These are phyloP conservation scores for Candida ascalaphidarum DNA, from an alignment of 805 yeast species.

Conservation along the genomic window DNA sequence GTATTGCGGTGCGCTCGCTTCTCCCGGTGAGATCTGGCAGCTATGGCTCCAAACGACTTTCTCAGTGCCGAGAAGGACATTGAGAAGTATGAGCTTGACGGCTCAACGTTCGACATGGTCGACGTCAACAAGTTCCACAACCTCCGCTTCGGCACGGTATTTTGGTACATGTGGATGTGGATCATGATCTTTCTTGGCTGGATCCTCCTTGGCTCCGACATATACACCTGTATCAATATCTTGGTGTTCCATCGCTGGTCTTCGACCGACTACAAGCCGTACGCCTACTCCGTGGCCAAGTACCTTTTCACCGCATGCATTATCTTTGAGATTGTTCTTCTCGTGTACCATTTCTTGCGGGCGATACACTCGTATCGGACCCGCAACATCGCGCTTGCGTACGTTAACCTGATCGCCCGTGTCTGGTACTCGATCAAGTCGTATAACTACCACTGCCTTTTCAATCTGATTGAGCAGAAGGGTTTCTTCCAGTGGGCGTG, in stretches of 20 bases:
- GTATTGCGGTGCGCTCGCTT: no score
- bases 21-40: no score
- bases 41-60: no score
- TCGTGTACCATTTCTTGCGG: conserved; percentile 47
- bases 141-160: conserved; percentile 32
- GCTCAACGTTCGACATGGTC: conserved; percentile 41
- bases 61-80: conserved; percentile 18
- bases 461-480: conserved; percentile 57
- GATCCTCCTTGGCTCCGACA: conserved; percentile 54
- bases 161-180: conserved; percentile 35
- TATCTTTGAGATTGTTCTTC: conserved; percentile 52
- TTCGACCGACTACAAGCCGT: conserved; percentile 35
- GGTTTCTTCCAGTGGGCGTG: conserved; percentile 59
- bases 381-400: conserved; percentile 58
- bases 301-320: conserved; percentile 84
- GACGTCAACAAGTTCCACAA: conserved; percentile 40
- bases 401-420: conserved; percentile 58
- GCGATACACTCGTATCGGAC: conserved; percentile 54
- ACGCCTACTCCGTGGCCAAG: conserved; percentile 42
- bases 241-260: conserved; percentile 70
- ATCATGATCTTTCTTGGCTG: conserved; percentile 44
- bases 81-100: conserved; percentile 21
- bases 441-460: conserved; percentile 66
- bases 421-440: conserved; percentile 44
- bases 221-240: conserved; percentile 70